Evolutionary conservation across 192 early-diverging fungal species (phyloP), one percentile per base, ranked within the genome.

Genomic region (Backusella westeae): DNA sequence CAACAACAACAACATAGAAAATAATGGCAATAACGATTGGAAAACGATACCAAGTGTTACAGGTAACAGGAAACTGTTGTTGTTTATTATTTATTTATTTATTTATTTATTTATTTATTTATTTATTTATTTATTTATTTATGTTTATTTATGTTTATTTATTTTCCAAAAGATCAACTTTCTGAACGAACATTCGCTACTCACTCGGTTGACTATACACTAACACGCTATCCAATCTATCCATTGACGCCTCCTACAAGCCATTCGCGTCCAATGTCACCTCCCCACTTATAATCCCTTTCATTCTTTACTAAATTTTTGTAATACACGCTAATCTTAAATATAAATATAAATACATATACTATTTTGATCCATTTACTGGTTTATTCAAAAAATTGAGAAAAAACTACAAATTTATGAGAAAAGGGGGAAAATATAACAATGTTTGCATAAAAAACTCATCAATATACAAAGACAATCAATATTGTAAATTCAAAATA

Each of bases 171-270:
- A 82, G 81, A 82, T 23, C 82, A 83, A 83, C 52, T 83, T 7
- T 83, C 82, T 23, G 73, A 73, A 44, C 74, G 78, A 6, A 83
- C 82, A 14, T 83, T 83, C 67, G 71, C 78, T 19, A 65, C 74
- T 63, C 26, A 72, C 17, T 73, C 75, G 12, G 70, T 80, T 72
- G 75, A 76, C 14, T 83, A 83, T 68, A 44, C 75, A 42, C 32
- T 75, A 21, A 74, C 74, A 34, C 76, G 70, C 10, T 83, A 76
- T 34, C 82, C 82, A 15, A 83, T 83, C 49, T 83, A 83, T 65
- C 82, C 82, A 17, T 66, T 83, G 2, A 83, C 82, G 29, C 78
- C 81, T 49, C 80, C 80, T 56, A 17, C 66, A 52, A 74, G 53
- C 49, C 72, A 69, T 26, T 69, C 77, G 39, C 72, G 77, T 42